Evolutionary conservation across 805 yeast genomes (phyloP), one percentile per base, ranked within the genome.

Genomic region (Tetrapisispora arboricola): DNA sequence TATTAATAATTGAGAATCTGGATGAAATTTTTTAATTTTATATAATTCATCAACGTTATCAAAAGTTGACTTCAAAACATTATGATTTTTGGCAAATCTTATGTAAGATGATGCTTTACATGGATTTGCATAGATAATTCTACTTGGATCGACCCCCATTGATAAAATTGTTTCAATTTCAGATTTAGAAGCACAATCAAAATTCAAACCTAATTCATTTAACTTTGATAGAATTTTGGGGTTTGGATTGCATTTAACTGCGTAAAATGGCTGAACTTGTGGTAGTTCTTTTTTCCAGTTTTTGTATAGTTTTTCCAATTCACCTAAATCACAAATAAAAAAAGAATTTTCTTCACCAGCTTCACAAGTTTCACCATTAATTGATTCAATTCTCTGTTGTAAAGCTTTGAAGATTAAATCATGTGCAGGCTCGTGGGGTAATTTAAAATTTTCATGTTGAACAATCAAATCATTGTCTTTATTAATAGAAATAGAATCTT

Each of bases 231-330:
- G 59, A 11, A 90, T 76, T 41, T 65, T 65, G 6, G 65, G 51
- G 57, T 86, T 79, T 29, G 87, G 82, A 67, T 90, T 90, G 66
- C 97, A 90, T 64, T 90, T 90, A 50, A 90, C 92, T 16, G 98
- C 98, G 63, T 88, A 90, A 56, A 73, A 80, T n/a, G 96, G 95
- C 42, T 74, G 72, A 28, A 90, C 80, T 33, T 78, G 67, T 17
- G 96, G 95, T 53, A 90, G 68, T 30, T 67, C 59, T 18, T 49
- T 38, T 22, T 58, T 55, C 96, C 97, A 90, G 31, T 75, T 65
- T n/a, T 61, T 47, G 45, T 70, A 71, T 41, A 86, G 70, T 43
- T 79, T 70, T 44, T 67, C 67, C 27, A 92, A 72, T 53, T 81
- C 80, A 22, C 84, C 85, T 45, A 86, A 63, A 63, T 90, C 95